Evolutionary conservation across 2,329 filamentous ascomycete species (phyloP), one percentile per base, ranked within the genome.

Genomic region (Colletotrichum godetiae): DNA sequence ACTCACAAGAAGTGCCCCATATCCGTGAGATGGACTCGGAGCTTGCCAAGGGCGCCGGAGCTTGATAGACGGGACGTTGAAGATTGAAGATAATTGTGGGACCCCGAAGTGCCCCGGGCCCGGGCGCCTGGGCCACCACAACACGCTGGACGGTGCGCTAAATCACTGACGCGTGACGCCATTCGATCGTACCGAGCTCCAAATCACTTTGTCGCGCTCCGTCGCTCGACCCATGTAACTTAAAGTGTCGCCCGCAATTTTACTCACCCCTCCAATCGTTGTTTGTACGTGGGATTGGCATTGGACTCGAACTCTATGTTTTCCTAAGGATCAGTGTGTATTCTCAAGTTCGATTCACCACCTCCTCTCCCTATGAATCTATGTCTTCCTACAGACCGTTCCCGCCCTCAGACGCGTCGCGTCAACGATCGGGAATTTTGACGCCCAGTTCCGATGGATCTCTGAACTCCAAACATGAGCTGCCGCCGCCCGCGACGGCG

Each of bases 331-430:
- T 35, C 56, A 35, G 13, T n/a, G 11, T 19, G 4, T 49, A 42
- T 57, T 57, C 24, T 24, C 53, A 19, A 46, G 27, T n/a, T 19
- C 29, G 42, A 29, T 52, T 24, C 10, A n/a, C 42, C 46, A 22
- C 31, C 64, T 37, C 13, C 35, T 31, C 58, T 37, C 59, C 59
- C 35, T 72, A 75, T 75, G 74, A 66, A 58, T 74, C 61, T 57
- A 74, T 76, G 75, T 74, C 71, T 63, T 67, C 65, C 56, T 68
- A 63, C 55, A 64, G 66, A 53, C 56, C 59, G 29, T 63, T 72
- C 31, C 71, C 75, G 59, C 68, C 71, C 33, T 77, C 82, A 77
- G 84, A 87, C 86, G 86, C 86, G 87, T 87, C 87, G 85, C 87
- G 86, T 84, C 83, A 82, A 73, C 78, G 75, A 74, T 84, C 82